phyloP scores from a whole-genome alignment of 345 rosid species.

The Citrus mangshanensis region DNA sequence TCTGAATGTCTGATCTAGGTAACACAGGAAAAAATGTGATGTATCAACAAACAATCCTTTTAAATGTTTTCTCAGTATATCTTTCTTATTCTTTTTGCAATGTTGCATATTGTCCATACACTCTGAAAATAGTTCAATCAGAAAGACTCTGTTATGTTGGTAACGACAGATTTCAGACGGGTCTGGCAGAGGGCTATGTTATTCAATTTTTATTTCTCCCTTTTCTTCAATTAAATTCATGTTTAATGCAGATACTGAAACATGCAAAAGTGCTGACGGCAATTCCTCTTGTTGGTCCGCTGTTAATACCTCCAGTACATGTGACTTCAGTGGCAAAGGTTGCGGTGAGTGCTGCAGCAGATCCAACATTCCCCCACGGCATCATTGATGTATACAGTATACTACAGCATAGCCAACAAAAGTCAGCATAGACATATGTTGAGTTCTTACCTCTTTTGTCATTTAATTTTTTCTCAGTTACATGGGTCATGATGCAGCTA shows the following conservation, averaged over 20 bases:
- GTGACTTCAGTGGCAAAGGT: conserved; percentile 52
- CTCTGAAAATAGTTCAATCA: neutral
- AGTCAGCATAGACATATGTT: neutral
- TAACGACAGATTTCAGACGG: neutral
- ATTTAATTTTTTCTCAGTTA: neutral
- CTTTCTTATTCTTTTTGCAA: neutral
- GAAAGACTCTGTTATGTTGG: neutral
- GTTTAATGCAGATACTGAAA: conserved; percentile 44
- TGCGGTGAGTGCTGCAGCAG: conserved; percentile 54
- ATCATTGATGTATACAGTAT: conserved; percentile 50
- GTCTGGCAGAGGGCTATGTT: neutral
- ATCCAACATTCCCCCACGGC: conserved; percentile 45
- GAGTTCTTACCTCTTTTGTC: neutral
- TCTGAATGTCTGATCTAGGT: neutral
- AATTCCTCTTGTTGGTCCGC: conserved; percentile 55
- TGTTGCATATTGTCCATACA: neutral
- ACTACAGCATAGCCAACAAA: conserved; percentile 31
- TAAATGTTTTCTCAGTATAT: neutral
- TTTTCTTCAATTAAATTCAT: neutral
- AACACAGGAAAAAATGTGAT: neutral
- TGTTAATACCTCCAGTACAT: conserved; percentile 54
- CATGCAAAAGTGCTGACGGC: conserved; percentile 42
- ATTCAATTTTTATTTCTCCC: too few relatives aligned
- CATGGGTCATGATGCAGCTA: neutral
- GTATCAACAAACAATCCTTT: neutral